Conservation (phyloP, 1,139 yeast genomes). For the Pichia sp. region DNA sequence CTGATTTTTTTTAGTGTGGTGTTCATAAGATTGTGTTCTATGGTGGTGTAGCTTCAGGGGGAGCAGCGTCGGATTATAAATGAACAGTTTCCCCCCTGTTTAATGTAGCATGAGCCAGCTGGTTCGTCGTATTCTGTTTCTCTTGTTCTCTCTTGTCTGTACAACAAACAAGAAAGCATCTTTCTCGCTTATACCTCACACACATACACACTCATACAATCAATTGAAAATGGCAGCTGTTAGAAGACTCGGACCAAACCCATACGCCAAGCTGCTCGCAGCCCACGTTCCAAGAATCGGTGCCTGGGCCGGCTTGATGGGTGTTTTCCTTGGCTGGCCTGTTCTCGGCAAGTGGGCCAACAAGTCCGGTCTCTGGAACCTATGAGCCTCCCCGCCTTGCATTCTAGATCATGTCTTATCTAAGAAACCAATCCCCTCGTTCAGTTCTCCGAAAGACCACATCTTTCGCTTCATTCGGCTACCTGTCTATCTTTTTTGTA, state of each 20-base stretch:
- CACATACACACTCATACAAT: neutral
- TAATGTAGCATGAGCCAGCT: too few species aligned
- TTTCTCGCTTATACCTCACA: too few species aligned
- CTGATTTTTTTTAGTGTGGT: neutral
- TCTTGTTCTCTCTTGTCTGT: neutral
- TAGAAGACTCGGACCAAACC: conserved; percentile 29
- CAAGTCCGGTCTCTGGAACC: conserved; percentile 25
- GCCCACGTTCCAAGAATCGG: conserved; percentile 24
- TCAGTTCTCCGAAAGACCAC: too few species aligned
- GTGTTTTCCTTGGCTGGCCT: conserved; percentile 30
- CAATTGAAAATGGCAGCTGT: conserved; percentile 8
- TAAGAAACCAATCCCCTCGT: too few species aligned
- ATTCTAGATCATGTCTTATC: too few species aligned
- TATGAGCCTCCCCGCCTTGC: neutral
- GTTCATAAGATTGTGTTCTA: too few species aligned
- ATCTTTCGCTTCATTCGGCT: too few species aligned
- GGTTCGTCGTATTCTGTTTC: too few species aligned
- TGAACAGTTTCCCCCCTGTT: too few species aligned
- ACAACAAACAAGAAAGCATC: neutral
- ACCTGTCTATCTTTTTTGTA: too few species aligned
- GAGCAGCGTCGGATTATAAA: too few species aligned
- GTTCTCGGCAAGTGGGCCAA: conserved; percentile 17
- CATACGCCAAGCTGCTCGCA: conserved; percentile 22
- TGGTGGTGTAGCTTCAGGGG: too few species aligned
- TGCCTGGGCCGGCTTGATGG: conserved; percentile 23